Evolutionary conservation across 345 rosid genomes (phyloP).

Genomic region (Arabidopsis suecica): DNA sequence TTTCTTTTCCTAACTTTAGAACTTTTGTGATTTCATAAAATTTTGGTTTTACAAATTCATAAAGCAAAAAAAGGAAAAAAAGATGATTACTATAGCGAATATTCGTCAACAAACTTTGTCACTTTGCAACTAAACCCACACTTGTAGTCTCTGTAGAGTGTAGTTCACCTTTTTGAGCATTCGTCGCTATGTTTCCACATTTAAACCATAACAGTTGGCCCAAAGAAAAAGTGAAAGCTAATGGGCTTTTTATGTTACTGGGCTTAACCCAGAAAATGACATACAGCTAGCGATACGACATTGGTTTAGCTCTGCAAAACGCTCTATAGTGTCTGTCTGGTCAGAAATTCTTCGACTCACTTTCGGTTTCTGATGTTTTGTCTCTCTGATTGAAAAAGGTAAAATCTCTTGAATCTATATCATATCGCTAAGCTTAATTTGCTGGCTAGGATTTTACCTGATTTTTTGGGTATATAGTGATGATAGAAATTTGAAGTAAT

Average conservation of each 20-base stretch:
- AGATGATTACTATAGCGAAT: background rate
- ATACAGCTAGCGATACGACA: background rate
- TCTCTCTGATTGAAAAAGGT: slow-evolving; percentile 28
- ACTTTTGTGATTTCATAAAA: background rate
- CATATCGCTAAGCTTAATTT: background rate
- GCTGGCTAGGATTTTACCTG: background rate
- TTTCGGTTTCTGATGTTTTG: slow-evolving; percentile 6
- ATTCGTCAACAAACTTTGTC: slow-evolving; percentile 14
- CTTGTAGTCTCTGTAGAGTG: background rate
- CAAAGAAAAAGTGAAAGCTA: background rate
- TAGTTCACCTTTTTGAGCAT: slow-evolving; percentile 2
- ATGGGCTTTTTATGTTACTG: slow-evolving; percentile 5
- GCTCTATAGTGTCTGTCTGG: slow-evolving; percentile 16
- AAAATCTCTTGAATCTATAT: background rate
- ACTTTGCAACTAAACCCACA: slow-evolving; percentile 18
- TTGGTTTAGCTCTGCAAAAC: background rate
- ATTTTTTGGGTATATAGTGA: background rate
- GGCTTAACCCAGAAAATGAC: background rate
- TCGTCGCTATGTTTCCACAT: background rate
- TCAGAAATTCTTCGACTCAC: slow-evolving; percentile 14
- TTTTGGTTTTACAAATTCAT: slow-evolving; percentile 22
- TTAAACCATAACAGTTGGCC: background rate
- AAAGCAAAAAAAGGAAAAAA: background rate
- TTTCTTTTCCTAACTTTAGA: background rate
- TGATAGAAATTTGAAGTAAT: slow-evolving; percentile 5